Percentiles rank a stretch among this genome's conserved stretches.
Conservation (phyloP, 1,139 yeast species). For the Sugiyamaella japonica region DNA sequence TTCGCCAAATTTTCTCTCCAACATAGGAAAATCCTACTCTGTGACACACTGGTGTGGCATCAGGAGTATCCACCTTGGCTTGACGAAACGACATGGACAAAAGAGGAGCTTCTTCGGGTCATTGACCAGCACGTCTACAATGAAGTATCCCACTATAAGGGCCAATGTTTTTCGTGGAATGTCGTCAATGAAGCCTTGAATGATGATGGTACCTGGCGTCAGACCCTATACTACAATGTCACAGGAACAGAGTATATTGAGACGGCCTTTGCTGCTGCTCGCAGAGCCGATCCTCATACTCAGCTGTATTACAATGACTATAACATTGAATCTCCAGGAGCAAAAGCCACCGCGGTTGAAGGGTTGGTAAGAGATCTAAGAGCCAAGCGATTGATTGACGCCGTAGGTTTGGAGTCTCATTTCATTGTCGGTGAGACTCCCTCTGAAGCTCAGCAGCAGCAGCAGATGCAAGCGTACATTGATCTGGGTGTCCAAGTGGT, state of each 20-base stretch:
- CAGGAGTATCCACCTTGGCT: constrained; percentile 19
- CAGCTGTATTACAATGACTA: constrained; percentile 21
- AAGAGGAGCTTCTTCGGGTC: constrained; percentile 11
- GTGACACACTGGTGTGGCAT: constrained; percentile 20
- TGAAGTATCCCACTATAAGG: constrained; percentile 19
- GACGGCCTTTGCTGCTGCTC: constrained; percentile 20
- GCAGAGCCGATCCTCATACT: constrained; percentile 21
- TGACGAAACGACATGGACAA: constrained; percentile 12
- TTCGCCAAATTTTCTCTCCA: constrained; percentile 13
- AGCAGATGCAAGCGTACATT: constrained; percentile 15
- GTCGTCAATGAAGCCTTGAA: constrained; percentile 22
- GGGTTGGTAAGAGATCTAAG: constrained; percentile 15
- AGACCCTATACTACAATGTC: constrained; percentile 19
- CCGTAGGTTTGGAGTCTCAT: constrained; percentile 21
- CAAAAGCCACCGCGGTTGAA: constrained; percentile 19
- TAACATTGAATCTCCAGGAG: constrained; percentile 19
- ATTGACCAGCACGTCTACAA: constrained; percentile 16
- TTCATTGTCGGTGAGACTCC: constrained; percentile 17
- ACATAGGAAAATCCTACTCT: constrained; percentile 13
- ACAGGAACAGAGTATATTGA: constrained; percentile 22
- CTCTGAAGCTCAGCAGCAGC: constrained; percentile 10
- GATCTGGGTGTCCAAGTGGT: constrained; percentile 14
- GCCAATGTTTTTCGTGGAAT: constrained; percentile 19
- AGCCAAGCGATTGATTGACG: constrained; percentile 17
- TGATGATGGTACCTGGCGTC: constrained; percentile 20